Percentiles rank a stretch among this genome's conserved stretches.
Evolutionary conservation across 257 asterid genomes (phyloP).

Genomic region (Lithospermum erythrorhizon): DNA sequence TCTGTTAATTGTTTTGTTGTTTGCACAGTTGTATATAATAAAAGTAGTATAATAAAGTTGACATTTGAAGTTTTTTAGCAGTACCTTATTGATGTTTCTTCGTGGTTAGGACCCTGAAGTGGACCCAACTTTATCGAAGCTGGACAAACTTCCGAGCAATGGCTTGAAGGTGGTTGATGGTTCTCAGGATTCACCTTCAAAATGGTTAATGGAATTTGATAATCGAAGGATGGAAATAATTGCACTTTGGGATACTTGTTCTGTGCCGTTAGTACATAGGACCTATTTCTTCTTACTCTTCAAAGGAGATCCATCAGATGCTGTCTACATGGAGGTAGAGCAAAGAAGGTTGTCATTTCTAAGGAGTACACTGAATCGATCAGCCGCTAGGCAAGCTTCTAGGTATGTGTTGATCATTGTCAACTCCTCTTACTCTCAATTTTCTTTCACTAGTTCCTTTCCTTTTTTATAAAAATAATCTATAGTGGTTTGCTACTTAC

Average conservation of each 20-base stretch:
- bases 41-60: background rate
- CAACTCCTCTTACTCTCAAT: background rate
- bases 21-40: too few relatives aligned
- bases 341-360: constrained; percentile 68
- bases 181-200: constrained; percentile 20
- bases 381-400: constrained; percentile 21
- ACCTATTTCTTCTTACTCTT: constrained; percentile 68
- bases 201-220: constrained; percentile 55
- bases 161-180: constrained; percentile 13
- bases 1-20: background rate
- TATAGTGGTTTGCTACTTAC: background rate
- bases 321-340: constrained; percentile 87
- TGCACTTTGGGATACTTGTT: constrained; percentile 65
- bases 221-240: constrained; percentile 52
- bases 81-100: background rate
- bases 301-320: constrained; percentile 76
- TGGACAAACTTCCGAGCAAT: constrained; percentile 16
- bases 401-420: constrained; percentile 25
- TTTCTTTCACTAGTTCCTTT: background rate
- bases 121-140: constrained; percentile 10
- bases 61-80: background rate
- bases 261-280: constrained; percentile 57
- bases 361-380: constrained; percentile 29
- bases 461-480: background rate
- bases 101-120: constrained; percentile 15